These are phyloP conservation scores for Teunomyces lycoperdinae DNA, from an alignment of 805 yeast genomes.

Conservation along the genomic window DNA sequence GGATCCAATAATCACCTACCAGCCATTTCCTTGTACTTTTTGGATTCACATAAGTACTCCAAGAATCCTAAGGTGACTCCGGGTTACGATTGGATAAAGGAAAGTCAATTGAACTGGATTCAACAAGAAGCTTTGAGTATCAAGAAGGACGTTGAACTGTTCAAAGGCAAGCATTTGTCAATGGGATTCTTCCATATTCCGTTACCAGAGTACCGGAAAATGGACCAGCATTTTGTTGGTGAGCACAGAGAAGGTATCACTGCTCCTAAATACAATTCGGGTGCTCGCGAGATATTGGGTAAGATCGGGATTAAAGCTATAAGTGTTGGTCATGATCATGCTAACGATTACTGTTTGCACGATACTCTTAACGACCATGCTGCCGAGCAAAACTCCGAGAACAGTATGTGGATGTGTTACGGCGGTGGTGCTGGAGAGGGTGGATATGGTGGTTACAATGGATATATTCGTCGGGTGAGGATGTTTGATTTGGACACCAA, in stretches of 20 bases:
- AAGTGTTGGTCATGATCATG: slow-evolving; percentile 93
- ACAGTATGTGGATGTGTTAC: slow-evolving; percentile 78
- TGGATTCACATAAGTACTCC: slow-evolving; percentile 83
- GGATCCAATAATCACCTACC: slow-evolving; percentile 34
- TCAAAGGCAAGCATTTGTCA: slow-evolving; percentile 49
- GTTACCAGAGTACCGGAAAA: slow-evolving; percentile 71
- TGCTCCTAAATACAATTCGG: slow-evolving; percentile 71
- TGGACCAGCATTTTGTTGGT: slow-evolving; percentile 55
- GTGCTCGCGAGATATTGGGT: slow-evolving; percentile 57
- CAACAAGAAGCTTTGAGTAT: slow-evolving; percentile 28
- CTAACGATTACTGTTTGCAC: slow-evolving; percentile 82
- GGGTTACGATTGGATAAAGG: slow-evolving; percentile 86
- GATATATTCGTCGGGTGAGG: slow-evolving; percentile 77
- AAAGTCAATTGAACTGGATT: slow-evolving; percentile 61
- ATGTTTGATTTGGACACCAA: slow-evolving; percentile 61
- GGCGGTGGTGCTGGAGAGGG: slow-evolving; percentile 96
- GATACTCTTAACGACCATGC: slow-evolving; percentile 39
- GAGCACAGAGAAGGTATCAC: slow-evolving; percentile 67
- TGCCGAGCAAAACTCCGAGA: slow-evolving; percentile 14
- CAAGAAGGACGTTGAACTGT: slow-evolving; percentile 26
- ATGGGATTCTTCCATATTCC: slow-evolving; percentile 97
- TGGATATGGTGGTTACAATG: slow-evolving; percentile 93
- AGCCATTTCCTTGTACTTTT: slow-evolving; percentile 62
- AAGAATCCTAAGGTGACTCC: slow-evolving; percentile 61
- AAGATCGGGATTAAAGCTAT: slow-evolving; percentile 71